Conservation (phyloP, 148 eudicot genomes). For the Rhododendron ovatum region DNA sequence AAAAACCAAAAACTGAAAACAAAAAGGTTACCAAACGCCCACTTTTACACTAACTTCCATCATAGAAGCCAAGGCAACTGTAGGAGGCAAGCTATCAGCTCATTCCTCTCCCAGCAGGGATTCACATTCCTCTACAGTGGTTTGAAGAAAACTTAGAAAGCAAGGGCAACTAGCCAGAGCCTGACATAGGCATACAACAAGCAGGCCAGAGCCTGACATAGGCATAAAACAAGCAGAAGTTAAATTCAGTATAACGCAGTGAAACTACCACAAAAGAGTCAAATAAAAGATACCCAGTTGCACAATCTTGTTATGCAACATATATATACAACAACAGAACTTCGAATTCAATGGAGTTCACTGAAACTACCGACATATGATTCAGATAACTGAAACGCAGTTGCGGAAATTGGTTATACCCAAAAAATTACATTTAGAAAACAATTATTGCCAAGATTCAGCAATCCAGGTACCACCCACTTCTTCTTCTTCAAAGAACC, state of each 20-base stretch:
- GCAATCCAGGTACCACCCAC: conserved; percentile 69
- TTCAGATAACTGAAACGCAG: background rate
- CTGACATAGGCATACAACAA: conserved; percentile 21
- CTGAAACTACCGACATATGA: background rate
- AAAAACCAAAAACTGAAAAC: too few relatives aligned
- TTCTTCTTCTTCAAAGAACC: conserved; percentile 24
- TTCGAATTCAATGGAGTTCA: background rate
- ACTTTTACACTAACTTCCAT: conserved; percentile 48
- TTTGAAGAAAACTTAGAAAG: conserved; percentile 44
- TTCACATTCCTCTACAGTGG: conserved; percentile 33
- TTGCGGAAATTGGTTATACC: conserved; percentile 31
- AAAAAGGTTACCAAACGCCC: too few relatives aligned
- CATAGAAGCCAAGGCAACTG: conserved; percentile 52
- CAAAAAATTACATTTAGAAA: conserved; percentile 85
- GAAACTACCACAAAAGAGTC: background rate
- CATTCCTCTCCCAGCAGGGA: conserved; percentile 30
- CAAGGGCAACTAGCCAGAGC: conserved; percentile 77
- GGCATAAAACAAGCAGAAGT: background rate
- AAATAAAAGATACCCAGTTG: background rate
- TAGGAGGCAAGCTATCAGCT: conserved; percentile 46
- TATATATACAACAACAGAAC: background rate
- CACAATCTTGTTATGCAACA: background rate
- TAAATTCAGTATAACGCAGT: background rate
- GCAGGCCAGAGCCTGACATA: conserved; percentile 54
- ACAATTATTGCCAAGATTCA: conserved; percentile 86